phyloP scores from a whole-genome alignment of 2,329 filamentous ascomycete species.

The Eurotiales sp. region DNA sequence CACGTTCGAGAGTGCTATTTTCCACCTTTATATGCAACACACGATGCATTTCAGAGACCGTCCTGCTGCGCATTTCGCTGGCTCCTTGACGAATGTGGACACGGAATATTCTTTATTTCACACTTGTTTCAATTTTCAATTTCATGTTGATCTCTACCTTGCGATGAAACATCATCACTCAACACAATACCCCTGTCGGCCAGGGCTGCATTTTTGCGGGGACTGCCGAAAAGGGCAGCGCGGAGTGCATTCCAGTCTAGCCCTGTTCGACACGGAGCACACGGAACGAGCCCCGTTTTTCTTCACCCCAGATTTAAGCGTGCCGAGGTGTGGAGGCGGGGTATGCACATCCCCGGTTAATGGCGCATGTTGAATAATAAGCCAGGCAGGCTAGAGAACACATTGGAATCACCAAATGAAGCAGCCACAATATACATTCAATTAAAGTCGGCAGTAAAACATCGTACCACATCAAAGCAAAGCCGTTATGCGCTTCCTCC shows the following conservation, averaged over 20 bases:
- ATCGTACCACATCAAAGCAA: too few relatives aligned
- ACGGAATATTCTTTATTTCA: not conserved
- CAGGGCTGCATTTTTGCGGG: not conserved
- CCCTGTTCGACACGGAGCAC: not conserved
- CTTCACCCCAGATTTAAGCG: not conserved
- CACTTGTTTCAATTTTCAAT: not conserved
- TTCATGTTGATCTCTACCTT: not conserved
- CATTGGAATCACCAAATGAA: not conserved
- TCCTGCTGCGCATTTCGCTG: not conserved
- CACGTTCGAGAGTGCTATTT: not conserved
- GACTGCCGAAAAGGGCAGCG: not conserved
- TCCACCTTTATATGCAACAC: not conserved
- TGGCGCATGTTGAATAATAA: too few relatives aligned
- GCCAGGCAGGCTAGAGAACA: too few relatives aligned
- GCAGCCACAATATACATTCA: slow-evolving; percentile 2
- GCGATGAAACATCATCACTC: not conserved
- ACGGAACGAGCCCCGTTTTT: not conserved
- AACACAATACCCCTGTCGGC: not conserved
- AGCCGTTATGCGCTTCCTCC: not conserved
- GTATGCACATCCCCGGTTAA: too few relatives aligned
- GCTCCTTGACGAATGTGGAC: slow-evolving; percentile 1
- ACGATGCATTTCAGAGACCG: not conserved
- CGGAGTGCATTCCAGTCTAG: not conserved
- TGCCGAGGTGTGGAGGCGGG: not conserved
- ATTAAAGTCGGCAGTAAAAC: too few relatives aligned